These are phyloP conservation scores for Massariosphaeria phaeospora DNA, from an alignment of 495 filamentous ascomycete genomes.

Conservation along the genomic window DNA sequence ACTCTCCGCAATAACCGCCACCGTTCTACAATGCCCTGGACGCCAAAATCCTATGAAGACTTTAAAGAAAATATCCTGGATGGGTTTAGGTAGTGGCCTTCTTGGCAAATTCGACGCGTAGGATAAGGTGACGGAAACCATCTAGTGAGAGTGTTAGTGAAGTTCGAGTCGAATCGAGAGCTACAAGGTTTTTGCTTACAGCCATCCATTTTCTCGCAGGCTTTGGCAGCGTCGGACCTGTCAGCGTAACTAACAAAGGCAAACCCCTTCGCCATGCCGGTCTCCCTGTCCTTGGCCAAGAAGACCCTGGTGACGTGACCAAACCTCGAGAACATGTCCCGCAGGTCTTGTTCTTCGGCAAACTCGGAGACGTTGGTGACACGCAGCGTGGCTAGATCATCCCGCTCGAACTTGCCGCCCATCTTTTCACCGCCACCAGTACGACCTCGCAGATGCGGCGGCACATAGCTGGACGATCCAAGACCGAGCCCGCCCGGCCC, in stretches of 20 bases:
- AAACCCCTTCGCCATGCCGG: constrained; percentile 91
- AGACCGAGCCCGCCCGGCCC: constrained; percentile 54
- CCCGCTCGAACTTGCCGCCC: constrained; percentile 91
- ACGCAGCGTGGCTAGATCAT: constrained; percentile 90
- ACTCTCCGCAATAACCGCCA: too few relatives aligned
- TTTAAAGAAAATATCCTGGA: background rate
- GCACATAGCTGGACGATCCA: constrained; percentile 78
- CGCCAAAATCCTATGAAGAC: background rate
- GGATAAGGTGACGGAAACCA: constrained; percentile 43
- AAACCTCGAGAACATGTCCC: constrained; percentile 96
- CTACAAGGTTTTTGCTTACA: constrained; percentile 54
- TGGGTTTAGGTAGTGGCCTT: constrained; percentile 30
- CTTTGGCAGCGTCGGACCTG: constrained; percentile 77
- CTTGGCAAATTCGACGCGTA: constrained; percentile 45
- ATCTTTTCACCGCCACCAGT: constrained; percentile 72
- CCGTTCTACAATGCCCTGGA: background rate
- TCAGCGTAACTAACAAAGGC: constrained; percentile 96
- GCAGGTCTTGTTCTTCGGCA: constrained; percentile 88
- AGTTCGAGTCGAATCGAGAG: background rate
- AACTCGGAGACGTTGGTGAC: constrained; percentile 98
- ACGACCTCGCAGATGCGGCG: constrained; percentile 83
- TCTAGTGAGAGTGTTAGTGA: constrained; percentile 30
- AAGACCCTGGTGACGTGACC: constrained; percentile 96
- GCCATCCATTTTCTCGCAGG: constrained; percentile 96
- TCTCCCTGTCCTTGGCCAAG: constrained; percentile 94